Evolutionary conservation across 805 yeast genomes (phyloP).

Genomic region (Metschnikowia henanensis): DNA sequence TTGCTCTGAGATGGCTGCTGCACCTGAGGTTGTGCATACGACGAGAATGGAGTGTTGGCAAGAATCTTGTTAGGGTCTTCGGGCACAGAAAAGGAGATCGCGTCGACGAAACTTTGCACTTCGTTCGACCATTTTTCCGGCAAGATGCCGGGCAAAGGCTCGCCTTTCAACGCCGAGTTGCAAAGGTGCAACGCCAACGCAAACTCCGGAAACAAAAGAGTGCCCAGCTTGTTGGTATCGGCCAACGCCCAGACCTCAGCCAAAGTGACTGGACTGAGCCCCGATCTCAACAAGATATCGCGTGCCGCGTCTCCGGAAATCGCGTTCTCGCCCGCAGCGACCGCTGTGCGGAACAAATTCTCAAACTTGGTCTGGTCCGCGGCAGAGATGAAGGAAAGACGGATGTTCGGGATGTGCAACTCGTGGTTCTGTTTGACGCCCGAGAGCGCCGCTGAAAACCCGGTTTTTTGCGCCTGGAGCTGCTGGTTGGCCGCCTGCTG

Average conservation of each 20-base stretch:
- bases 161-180: constrained; percentile 74
- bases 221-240: constrained; percentile 87
- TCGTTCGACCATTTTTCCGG: constrained; percentile 78
- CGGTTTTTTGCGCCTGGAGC: constrained; percentile 46
- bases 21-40: constrained; percentile 19
- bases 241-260: constrained; percentile 89
- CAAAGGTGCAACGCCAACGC: constrained; percentile 89
- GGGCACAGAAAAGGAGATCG: constrained; percentile 76
- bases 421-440: constrained; percentile 53
- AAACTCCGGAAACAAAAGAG: constrained; percentile 88
- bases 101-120: constrained; percentile 86
- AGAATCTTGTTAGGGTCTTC: constrained; percentile 47
- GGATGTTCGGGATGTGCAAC: constrained; percentile 67
- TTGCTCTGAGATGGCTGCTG: constrained; percentile 3
- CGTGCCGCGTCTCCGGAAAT: constrained; percentile 75
- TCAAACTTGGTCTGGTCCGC: constrained; percentile 88
- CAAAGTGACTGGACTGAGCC: constrained; percentile 68
- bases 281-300: constrained; percentile 76
- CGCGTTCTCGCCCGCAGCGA: constrained; percentile 66
- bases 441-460: constrained; percentile 40
- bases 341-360: constrained; percentile 77
- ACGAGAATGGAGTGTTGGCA: constrained; percentile 46
- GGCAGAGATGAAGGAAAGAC: constrained; percentile 82
- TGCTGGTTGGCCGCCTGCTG: constrained; percentile 12
- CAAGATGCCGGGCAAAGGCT: constrained; percentile 67